These are phyloP conservation scores for Ascochyta lentis DNA, from an alignment of 2,329 filamentous ascomycete species.

Conservation along the genomic window DNA sequence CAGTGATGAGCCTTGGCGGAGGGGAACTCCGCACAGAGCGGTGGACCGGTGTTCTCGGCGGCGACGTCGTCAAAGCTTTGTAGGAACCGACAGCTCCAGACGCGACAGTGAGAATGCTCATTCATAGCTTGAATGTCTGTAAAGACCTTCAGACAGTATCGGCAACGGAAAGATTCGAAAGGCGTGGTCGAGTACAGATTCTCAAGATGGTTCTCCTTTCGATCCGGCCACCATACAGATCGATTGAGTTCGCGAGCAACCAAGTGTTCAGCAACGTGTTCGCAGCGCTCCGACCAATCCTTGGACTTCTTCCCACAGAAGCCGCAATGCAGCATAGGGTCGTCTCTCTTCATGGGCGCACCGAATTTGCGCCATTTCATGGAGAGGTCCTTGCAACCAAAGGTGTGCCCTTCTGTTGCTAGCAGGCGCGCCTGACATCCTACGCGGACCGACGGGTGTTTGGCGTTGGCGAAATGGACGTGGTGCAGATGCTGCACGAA, in stretches of 20 bases:
- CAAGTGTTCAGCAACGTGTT: constrained; percentile 44
- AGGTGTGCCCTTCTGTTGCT: constrained; percentile 38
- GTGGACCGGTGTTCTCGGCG: constrained; percentile 41
- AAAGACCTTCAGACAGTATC: constrained; percentile 44
- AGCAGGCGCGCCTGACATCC: constrained; percentile 43
- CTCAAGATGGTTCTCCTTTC: constrained; percentile 42
- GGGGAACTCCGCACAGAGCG: constrained; percentile 42
- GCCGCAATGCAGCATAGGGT: constrained; percentile 47
- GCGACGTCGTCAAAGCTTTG: constrained; percentile 44
- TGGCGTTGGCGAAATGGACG: constrained; percentile 43
- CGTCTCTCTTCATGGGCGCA: constrained; percentile 43
- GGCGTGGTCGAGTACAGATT: constrained; percentile 39
- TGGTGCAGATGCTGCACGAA: constrained; percentile 47
- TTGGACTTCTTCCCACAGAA: constrained; percentile 44
- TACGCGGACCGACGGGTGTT: constrained; percentile 42
- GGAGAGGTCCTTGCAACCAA: constrained; percentile 46
- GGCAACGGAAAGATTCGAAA: constrained; percentile 43
- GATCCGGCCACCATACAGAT: constrained; percentile 42
- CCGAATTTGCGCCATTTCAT: constrained; percentile 46
- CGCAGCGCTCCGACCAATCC: constrained; percentile 42
- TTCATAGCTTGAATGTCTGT: constrained; percentile 40
- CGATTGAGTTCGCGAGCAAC: constrained; percentile 37
- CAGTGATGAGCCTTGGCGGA: constrained; percentile 46
- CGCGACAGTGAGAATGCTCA: constrained; percentile 43
- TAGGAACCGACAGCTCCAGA: constrained; percentile 47